These are phyloP conservation scores for Haplographium delicatum DNA, from an alignment of 495 filamentous ascomycete species.

Conservation along the genomic window DNA sequence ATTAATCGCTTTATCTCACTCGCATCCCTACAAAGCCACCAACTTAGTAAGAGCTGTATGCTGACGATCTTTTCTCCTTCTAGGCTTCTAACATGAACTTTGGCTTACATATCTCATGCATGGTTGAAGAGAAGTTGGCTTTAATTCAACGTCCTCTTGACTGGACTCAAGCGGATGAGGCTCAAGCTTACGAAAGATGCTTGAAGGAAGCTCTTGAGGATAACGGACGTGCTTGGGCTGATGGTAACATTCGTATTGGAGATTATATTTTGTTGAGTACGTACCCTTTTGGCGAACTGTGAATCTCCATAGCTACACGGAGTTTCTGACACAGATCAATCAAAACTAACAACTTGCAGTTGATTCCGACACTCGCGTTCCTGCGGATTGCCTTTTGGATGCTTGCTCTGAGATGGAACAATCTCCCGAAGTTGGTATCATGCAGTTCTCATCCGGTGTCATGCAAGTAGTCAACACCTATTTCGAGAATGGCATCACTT, in stretches of 20 bases:
- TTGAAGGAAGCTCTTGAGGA: constrained; percentile 66
- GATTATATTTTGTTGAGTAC: constrained; percentile 67
- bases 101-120: constrained; percentile 66
- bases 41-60: background rate
- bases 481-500: constrained; percentile 73
- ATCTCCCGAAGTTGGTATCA: constrained; percentile 73
- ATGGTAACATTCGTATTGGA: constrained; percentile 73
- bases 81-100: constrained; percentile 88
- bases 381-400: constrained; percentile 67
- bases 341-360: constrained; percentile 34
- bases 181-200: constrained; percentile 59
- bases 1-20: background rate
- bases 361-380: constrained; percentile 76
- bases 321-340: too few relatives aligned
- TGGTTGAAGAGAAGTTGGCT: constrained; percentile 65
- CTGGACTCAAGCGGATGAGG: constrained; percentile 68
- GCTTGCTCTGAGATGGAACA: constrained; percentile 76
- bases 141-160: constrained; percentile 48
- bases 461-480: constrained; percentile 74
- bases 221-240: constrained; percentile 69
- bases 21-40: too few relatives aligned
- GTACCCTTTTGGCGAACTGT: constrained; percentile 7
- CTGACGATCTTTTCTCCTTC: constrained; percentile 7
- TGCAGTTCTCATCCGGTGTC: constrained; percentile 77
- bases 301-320: constrained; percentile 12